Percentiles rank a stretch among this genome's conserved stretches.
Conservation (phyloP, 176 grass and related monocot species). For the Canna indica region DNA sequence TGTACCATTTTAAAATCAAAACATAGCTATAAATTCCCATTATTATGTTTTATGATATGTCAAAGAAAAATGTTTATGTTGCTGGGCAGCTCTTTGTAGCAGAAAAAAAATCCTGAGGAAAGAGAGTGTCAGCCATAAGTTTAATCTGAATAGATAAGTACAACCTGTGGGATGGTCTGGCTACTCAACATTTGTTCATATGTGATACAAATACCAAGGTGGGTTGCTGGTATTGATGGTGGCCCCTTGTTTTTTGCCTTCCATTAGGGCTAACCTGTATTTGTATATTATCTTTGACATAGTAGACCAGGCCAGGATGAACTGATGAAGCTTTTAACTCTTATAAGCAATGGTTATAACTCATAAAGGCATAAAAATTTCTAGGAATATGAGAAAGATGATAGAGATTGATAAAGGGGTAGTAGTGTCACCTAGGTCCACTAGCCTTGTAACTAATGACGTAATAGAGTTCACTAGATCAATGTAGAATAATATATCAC, state of each 20-base stretch:
- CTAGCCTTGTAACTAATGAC: too few species aligned
- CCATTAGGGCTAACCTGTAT: too few species aligned
- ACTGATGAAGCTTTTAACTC: not conserved
- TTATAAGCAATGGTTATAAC: not conserved
- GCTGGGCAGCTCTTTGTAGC: not conserved
- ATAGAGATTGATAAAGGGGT: too few species aligned
- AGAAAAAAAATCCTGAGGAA: not conserved
- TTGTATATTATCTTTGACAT: too few species aligned
- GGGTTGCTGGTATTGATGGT: not conserved
- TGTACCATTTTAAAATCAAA: not conserved
- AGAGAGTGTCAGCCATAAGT: too few species aligned
- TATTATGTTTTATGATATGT: too few species aligned
- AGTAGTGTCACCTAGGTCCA: too few species aligned
- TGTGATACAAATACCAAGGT: not conserved
- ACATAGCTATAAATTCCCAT: too few species aligned
- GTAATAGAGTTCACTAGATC: not conserved
- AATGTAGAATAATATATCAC: not conserved
- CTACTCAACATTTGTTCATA: not conserved
- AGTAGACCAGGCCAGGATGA: not conserved
- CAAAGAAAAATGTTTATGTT: not conserved
- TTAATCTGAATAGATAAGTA: too few species aligned
- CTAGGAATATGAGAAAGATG: not conserved
- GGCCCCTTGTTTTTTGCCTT: not conserved
- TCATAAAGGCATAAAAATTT: not conserved
- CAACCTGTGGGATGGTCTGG: too few species aligned